Evolutionary conservation across 2,329 filamentous ascomycete genomes (phyloP).

Genomic region (Sporothrix globosa): DNA sequence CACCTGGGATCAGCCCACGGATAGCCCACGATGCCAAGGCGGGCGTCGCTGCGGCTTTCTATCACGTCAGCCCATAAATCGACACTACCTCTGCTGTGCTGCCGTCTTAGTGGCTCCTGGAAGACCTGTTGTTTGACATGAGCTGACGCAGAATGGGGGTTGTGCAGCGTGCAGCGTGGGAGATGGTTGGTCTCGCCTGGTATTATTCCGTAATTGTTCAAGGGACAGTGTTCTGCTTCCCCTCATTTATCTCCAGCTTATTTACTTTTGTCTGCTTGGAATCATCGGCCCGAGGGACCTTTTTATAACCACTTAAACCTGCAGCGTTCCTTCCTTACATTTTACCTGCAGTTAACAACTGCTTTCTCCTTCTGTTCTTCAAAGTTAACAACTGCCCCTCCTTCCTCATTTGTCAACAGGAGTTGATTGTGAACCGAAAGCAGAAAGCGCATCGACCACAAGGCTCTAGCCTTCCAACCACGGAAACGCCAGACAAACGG

Average conservation of each 20-base stretch:
- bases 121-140: neutral
- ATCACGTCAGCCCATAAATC: neutral
- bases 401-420: neutral
- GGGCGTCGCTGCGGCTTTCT: neutral
- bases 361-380: slow-evolving; percentile 3
- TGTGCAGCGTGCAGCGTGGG: slow-evolving; percentile 1
- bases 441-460: slow-evolving; percentile 6
- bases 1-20: neutral
- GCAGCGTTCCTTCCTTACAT: neutral
- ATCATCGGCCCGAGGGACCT: slow-evolving; percentile 5
- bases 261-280: neutral
- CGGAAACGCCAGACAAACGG: neutral
- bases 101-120: neutral
- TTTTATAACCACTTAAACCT: neutral
- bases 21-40: neutral
- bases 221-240: neutral
- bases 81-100: neutral
- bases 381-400: slow-evolving; percentile 9
- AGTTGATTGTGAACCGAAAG: slow-evolving; percentile 18
- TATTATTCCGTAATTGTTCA: neutral
- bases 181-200: neutral
- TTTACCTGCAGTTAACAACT: neutral
- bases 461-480: slow-evolving; percentile 19
- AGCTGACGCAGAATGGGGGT: neutral
- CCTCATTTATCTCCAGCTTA: neutral